Percentiles rank a stretch among this genome's conserved stretches.
phyloP scores from a whole-genome alignment of 208 protist species.

The Leishmania amazonensis region DNA sequence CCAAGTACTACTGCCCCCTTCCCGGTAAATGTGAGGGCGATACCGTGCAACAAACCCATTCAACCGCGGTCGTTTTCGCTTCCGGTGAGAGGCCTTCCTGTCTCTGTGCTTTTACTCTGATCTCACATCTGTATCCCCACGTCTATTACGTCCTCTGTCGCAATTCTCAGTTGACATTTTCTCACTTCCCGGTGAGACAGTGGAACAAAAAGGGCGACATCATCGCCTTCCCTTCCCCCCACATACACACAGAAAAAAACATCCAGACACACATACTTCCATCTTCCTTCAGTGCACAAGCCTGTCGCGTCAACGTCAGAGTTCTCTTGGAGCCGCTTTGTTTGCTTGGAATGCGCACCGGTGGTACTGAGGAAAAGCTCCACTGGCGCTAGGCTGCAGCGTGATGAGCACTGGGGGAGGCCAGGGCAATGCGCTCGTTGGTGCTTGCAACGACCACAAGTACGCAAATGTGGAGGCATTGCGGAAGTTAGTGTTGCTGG shows the following conservation, averaged over 20 bases:
- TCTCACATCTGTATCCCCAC: neutral
- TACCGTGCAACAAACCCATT: neutral
- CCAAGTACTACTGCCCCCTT: neutral
- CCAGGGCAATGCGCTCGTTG: neutral
- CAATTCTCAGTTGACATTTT: neutral
- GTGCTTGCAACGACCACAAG: constrained; percentile 5
- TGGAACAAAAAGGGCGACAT: neutral
- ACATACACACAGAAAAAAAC: neutral
- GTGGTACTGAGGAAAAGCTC: neutral
- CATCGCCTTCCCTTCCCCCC: neutral
- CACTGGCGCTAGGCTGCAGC: neutral
- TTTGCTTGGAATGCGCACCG: neutral
- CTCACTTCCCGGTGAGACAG: neutral
- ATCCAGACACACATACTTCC: neutral
- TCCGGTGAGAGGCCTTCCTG: neutral
- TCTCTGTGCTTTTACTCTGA: neutral
- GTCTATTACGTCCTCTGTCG: neutral
- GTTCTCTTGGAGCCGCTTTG: neutral
- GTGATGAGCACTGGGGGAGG: neutral
- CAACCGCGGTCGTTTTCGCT: neutral
- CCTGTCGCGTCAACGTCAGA: neutral
- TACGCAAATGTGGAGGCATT: constrained; percentile 10
- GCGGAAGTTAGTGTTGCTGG: constrained; percentile 12
- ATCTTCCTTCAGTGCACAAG: neutral
- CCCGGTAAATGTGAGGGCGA: neutral